Evolutionary conservation across 148 eudicot genomes (phyloP).

Genomic region (Vaccinium corymbosum): DNA sequence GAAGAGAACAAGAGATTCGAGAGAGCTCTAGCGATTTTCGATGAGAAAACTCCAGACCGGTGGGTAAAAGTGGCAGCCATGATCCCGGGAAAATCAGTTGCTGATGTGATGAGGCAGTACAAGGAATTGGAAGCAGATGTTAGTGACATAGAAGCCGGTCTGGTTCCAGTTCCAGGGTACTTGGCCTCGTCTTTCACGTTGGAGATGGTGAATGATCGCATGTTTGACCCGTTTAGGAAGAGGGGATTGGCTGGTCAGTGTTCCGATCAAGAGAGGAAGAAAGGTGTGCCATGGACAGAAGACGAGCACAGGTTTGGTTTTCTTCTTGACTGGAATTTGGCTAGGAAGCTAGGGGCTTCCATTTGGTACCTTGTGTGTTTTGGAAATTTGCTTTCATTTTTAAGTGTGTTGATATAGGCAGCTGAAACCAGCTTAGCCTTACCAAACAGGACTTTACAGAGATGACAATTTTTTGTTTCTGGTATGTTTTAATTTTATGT

Average conservation of each 20-base stretch:
- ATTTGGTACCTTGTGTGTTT: neutral
- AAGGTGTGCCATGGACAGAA: constrained; percentile 97
- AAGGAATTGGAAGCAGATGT: constrained; percentile 69
- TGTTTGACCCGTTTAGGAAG: constrained; percentile 38
- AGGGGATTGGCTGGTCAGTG: constrained; percentile 33
- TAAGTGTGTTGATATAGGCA: neutral
- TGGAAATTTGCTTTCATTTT: neutral
- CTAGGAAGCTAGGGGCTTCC: neutral
- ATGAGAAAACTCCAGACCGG: constrained; percentile 66
- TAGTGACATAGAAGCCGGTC: constrained; percentile 80
- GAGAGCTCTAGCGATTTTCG: constrained; percentile 71
- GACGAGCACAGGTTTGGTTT: constrained; percentile 78
- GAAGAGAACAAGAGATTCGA: constrained; percentile 95
- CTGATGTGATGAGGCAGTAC: constrained; percentile 70
- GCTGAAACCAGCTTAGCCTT: neutral
- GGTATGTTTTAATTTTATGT: neutral
- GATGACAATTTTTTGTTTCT: neutral
- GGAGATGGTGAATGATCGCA: constrained; percentile 50
- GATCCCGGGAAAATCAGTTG: constrained; percentile 73
- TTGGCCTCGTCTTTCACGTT: constrained; percentile 49
- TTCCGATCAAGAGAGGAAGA: constrained; percentile 79
- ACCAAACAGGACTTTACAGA: neutral
- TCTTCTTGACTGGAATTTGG: neutral
- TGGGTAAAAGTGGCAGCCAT: constrained; percentile 67
- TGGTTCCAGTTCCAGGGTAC: constrained; percentile 79